A percentile compares a stretch with the other conserved stretches of the same genome.
Conservation (phyloP, 208 protist genomes). For the Herpetomonas samuelpessoai region DNA sequence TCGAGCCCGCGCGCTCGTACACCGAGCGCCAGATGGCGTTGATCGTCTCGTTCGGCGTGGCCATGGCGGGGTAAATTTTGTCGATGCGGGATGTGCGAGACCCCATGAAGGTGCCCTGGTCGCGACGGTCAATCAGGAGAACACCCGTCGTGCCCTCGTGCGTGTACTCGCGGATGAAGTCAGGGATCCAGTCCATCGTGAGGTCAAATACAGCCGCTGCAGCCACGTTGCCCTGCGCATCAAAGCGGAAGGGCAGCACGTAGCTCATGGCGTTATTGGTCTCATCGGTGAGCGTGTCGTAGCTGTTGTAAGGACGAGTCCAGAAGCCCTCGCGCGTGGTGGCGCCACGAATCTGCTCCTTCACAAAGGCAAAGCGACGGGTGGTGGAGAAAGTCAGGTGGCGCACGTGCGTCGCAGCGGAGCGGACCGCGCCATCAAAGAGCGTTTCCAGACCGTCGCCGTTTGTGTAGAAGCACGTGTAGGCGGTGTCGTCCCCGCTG, state of each 20-base stretch:
- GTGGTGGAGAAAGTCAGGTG: conserved; percentile 15
- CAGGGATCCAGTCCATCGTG: conserved; percentile 23
- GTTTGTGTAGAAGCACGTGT: conserved; percentile 39
- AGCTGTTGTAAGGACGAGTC: conserved; percentile 36
- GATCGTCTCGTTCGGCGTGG: conserved; percentile 32
- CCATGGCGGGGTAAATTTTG: conserved; percentile 25
- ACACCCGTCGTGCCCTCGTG: conserved; percentile 33
- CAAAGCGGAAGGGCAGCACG: conserved; percentile 30
- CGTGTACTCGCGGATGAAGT: conserved; percentile 17
- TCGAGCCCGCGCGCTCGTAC: conserved; percentile 19
- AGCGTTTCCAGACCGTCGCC: conserved; percentile 19
- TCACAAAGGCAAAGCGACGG: conserved; percentile 21
- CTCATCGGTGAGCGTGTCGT: conserved; percentile 18
- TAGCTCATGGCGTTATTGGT: conserved; percentile 26
- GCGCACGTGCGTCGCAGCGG: conserved; percentile 2
- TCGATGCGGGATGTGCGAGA: conserved; percentile 16
- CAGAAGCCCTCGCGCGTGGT: conserved; percentile 23
- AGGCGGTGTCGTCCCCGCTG: conserved; percentile 2
- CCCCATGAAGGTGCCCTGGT: conserved; percentile 32
- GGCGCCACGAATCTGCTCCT: conserved; percentile 12
- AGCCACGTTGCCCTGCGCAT: conserved; percentile 18
- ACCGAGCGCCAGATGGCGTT: conserved; percentile 29
- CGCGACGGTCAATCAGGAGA: conserved; percentile 44
- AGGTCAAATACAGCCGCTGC: conserved; percentile 34
- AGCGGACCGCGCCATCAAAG: conserved; percentile 22